Conservation (phyloP, 208 protist species). For the Acanthamoeba castellanii region DNA sequence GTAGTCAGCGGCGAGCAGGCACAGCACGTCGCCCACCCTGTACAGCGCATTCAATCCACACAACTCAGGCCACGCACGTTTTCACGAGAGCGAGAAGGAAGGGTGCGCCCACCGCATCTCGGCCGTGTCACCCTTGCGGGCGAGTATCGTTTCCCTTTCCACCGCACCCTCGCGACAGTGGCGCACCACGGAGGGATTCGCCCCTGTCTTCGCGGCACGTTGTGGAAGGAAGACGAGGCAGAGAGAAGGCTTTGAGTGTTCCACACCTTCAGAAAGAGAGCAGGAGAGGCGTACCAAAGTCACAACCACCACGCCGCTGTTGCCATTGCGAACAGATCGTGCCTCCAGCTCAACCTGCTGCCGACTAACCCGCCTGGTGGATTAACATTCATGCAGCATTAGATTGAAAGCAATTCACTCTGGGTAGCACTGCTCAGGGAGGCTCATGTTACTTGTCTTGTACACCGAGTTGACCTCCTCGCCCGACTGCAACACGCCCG, state of each 20-base stretch:
- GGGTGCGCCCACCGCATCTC: not conserved
- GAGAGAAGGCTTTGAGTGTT: too few species aligned
- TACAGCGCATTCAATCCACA: not conserved
- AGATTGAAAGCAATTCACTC: too few species aligned
- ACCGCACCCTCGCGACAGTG: not conserved
- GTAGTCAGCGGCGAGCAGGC: not conserved
- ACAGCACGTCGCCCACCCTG: conserved; percentile 30
- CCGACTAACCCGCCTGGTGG: not conserved
- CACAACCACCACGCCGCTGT: not conserved
- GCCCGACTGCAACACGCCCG: too few species aligned
- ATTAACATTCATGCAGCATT: too few species aligned
- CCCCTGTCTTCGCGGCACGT: not conserved
- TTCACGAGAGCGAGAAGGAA: not conserved
- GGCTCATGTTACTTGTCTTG: too few species aligned
- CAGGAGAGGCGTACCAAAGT: conserved; percentile 2
- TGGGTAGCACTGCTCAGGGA: too few species aligned
- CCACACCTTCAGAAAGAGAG: not conserved
- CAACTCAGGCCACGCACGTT: not conserved
- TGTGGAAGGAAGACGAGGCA: not conserved
- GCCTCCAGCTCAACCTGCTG: conserved; percentile 9
- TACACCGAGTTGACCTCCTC: too few species aligned
- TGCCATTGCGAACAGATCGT: not conserved
- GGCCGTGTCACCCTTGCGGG: not conserved
- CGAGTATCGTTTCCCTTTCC: not conserved
- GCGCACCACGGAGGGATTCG: not conserved